Evolutionary conservation across 1,139 yeast species (phyloP).

Genomic region (Zygosaccharomyces sapae): DNA sequence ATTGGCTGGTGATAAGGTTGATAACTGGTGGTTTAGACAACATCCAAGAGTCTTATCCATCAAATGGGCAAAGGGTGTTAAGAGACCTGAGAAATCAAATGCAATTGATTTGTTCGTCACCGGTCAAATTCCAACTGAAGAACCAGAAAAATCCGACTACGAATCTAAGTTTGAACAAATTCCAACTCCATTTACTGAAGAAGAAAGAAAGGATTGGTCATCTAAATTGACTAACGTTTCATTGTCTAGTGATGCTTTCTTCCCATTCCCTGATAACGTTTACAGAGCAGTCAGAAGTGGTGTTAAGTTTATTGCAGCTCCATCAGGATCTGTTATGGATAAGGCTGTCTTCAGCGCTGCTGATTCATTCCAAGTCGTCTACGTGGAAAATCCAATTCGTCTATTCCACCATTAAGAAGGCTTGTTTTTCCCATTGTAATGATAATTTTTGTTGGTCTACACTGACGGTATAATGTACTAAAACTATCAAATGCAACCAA

Average conservation of each 20-base stretch:
- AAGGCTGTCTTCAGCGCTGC: slow-evolving; percentile 95
- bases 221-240: slow-evolving; percentile 77
- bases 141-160: slow-evolving; percentile 90
- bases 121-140: slow-evolving; percentile 82
- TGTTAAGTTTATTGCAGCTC: slow-evolving; percentile 92
- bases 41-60: slow-evolving; percentile 89
- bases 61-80: slow-evolving; percentile 97
- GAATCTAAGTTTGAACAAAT: slow-evolving; percentile 79
- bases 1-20: slow-evolving; percentile 98
- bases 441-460: not conserved
- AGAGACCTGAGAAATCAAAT: slow-evolving; percentile 97
- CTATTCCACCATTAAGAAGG: slow-evolving; percentile 81
- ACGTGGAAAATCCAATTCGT: slow-evolving; percentile 93
- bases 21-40: slow-evolving; percentile 99
- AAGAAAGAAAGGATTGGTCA: slow-evolving; percentile 87
- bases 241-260: slow-evolving; percentile 93
- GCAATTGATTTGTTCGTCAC: slow-evolving; percentile 94
- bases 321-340: slow-evolving; percentile 97
- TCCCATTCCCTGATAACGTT: slow-evolving; percentile 99
- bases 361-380: slow-evolving; percentile 78
- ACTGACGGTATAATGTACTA: no score
- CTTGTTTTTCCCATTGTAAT: not conserved
- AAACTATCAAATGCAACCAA: no score
- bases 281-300: slow-evolving; percentile 96
- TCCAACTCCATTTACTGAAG: slow-evolving; percentile 76